Base-by-base conservation (phyloP, 768 basidiomycete species). In the Lactifluus piperatus region DNA sequence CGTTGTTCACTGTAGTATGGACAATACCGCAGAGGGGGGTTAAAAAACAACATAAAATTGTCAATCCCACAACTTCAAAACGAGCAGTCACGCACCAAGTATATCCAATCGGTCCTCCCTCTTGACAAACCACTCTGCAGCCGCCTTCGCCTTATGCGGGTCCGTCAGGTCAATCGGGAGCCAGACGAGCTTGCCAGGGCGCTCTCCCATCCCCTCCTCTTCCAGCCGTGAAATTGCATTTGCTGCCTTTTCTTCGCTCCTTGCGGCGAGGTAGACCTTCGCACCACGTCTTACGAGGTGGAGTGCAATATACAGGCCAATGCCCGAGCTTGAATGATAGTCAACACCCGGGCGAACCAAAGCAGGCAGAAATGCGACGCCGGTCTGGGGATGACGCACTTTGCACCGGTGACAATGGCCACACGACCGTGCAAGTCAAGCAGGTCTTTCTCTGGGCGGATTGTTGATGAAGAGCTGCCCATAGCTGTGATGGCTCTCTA, bases 371-470 rank as follows among this genome's bases (percentile, higher is more conserved):
- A 36, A 30, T 1, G 14, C 10, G 9, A 29, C 8, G 14, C 22
- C n/a, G 7, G 4, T 36, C 41, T 43, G 16, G n/a, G 20, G 11
- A 50, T 24, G 16, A 69, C 73, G 50, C 48, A 77, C 77, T 74
- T 77, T 54, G 78, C 79, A 11, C 81, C 81, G 0, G 78, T 79
- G 30, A 81, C 77, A 20, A 82, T 65, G 1, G 71, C 76, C 2
- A 79, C 76, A 58, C 75, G 78, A 20, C 76, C 78, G 0, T 66
- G 71, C 4, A 80, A 69, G 65, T 80, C 75, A n/a, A 73, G 71
- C 16, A 80, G 70, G 54, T 81, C 79, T 16, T 65, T 68, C 20
- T 68, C 69, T 1, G 72, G 68, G 53, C 72, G 63, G 45, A 70
- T 60, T 27, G 26, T 45, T 18, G 62, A 60, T 20, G 27, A 16